Evolutionary conservation across 768 basidiomycete genomes (phyloP).

Genomic region (Termitomyces heimii): DNA sequence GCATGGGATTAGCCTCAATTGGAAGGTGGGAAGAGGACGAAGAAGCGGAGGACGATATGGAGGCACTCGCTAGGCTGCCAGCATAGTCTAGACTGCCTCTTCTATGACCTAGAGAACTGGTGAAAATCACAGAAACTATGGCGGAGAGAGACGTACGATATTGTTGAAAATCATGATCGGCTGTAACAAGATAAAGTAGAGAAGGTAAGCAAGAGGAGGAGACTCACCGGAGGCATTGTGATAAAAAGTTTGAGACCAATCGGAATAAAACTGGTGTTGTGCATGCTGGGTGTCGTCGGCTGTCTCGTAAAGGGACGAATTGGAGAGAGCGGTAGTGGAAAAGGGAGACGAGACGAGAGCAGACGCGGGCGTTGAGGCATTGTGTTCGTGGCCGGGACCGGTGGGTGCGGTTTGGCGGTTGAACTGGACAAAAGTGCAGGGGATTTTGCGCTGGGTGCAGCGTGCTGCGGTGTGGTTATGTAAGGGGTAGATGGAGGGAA

Average conservation of each 20-base stretch:
- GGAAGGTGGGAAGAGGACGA: conserved; percentile 51
- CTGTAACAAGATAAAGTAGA: conserved; percentile 8
- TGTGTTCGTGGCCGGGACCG: conserved; percentile 53
- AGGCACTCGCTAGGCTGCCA: conserved; percentile 38
- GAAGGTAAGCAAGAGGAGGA: neutral
- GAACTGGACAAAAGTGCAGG: conserved; percentile 79
- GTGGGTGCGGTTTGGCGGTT: conserved; percentile 77
- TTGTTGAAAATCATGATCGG: conserved; percentile 35
- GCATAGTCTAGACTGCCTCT: conserved; percentile 11
- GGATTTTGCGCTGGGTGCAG: conserved; percentile 62
- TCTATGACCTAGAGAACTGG: neutral
- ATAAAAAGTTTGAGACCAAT: neutral
- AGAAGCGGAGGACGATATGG: conserved; percentile 46
- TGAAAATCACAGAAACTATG: neutral
- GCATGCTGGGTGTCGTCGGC: neutral
- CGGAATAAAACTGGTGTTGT: neutral
- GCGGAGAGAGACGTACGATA: conserved; percentile 11
- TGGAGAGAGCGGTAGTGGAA: neutral
- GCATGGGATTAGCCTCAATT: conserved; percentile 10
- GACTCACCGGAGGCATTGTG: neutral
- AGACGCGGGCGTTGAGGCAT: no score
- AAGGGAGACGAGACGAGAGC: neutral
- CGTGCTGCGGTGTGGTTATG: conserved; percentile 25
- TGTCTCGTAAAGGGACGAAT: no score
- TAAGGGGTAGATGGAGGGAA: no score